A percentile compares a stretch with the other conserved stretches of the same genome.
These are phyloP conservation scores for Eucalyptus fibrosa DNA, from an alignment of 345 rosid genomes.

Conservation along the genomic window DNA sequence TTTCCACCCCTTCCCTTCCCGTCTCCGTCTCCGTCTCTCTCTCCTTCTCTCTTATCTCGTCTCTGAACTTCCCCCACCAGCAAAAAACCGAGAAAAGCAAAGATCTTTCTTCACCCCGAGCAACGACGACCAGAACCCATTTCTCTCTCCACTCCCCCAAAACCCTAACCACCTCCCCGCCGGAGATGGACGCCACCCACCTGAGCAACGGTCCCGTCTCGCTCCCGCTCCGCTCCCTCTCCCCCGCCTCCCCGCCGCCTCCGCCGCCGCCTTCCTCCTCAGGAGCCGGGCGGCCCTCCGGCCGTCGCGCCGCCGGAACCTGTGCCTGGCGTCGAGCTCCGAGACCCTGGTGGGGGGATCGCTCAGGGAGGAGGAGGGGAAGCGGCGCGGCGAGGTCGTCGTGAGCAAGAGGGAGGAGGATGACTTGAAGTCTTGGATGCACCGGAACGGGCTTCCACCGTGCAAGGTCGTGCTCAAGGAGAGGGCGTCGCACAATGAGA, in stretches of 20 bases:
- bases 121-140: neutral
- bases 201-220: conserved; percentile 27
- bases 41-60: neutral
- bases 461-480: conserved; percentile 79
- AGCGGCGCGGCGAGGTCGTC: conserved; percentile 1
- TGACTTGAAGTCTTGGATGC: conserved; percentile 94
- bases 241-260: neutral
- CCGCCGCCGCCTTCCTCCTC: neutral
- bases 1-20: neutral
- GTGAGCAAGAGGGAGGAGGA: conserved; percentile 44
- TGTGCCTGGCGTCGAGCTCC: conserved; percentile 40
- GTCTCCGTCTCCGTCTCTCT: neutral
- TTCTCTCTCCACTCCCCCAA: neutral
- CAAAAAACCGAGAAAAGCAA: neutral
- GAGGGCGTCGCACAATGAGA: conserved; percentile 53
- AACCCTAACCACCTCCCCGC: neutral
- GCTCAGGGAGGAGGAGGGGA: conserved; percentile 22
- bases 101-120: neutral
- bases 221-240: conserved; percentile 13
- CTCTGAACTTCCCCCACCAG: neutral
- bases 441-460: conserved; percentile 77
- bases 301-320: conserved; percentile 7
- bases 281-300: neutral
- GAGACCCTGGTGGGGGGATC: conserved; percentile 56
- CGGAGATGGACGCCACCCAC: conserved; percentile 20